phyloP scores from a whole-genome alignment of 768 basidiomycete genomes.

The Candolleomyces aberdarensis region DNA sequence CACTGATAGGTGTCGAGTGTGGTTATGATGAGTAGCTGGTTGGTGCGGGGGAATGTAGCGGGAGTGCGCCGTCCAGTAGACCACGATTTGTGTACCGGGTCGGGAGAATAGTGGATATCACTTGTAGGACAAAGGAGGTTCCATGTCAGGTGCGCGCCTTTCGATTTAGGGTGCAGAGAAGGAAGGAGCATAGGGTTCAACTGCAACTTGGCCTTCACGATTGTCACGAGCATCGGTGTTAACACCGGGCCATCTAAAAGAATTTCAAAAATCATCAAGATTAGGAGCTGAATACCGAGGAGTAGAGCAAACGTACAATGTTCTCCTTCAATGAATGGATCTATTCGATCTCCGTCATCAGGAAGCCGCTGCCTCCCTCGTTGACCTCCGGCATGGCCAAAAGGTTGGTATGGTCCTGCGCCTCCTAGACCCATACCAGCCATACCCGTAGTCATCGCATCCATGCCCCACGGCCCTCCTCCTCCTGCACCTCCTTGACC shows the following conservation, averaged over 20 bases:
- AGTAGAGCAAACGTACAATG: not conserved
- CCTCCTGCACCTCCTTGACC: not conserved
- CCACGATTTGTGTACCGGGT: constrained; percentile 62
- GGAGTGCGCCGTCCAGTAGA: constrained; percentile 64
- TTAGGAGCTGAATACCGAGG: not conserved
- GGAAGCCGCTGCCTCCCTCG: not conserved
- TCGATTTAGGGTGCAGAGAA: constrained; percentile 27
- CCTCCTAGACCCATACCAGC: not conserved
- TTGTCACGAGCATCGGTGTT: constrained; percentile 51
- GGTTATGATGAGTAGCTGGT: constrained; percentile 56
- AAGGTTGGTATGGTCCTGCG: not conserved
- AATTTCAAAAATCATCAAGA: not conserved
- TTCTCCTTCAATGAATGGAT: constrained; percentile 4
- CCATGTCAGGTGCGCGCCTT: constrained; percentile 60
- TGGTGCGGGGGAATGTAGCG: constrained; percentile 65
- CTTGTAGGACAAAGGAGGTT: constrained; percentile 69
- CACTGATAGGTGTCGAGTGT: constrained; percentile 56
- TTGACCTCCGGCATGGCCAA: not conserved
- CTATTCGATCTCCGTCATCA: not conserved
- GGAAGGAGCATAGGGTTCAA: constrained; percentile 65
- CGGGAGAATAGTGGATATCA: constrained; percentile 60
- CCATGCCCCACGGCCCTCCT: not conserved
- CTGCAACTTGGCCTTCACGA: constrained; percentile 43
- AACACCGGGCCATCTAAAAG: constrained; percentile 52
- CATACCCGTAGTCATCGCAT: not conserved